Conservation (phyloP, 139 green algal species). For the Haematococcus lacustris region DNA sequence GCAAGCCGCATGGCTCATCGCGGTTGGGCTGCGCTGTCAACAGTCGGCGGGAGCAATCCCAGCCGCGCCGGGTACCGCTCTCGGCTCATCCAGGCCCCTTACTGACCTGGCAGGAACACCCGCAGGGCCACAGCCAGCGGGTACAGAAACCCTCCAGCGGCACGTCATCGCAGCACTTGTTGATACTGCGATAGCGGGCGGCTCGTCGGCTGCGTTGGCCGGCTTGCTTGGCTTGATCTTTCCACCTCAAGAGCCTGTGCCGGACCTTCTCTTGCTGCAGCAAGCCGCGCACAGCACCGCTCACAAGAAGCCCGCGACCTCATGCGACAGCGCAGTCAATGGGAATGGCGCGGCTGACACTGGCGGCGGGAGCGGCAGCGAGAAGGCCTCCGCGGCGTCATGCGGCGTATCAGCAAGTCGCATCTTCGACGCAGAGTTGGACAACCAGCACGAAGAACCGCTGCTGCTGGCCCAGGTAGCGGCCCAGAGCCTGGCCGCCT, state of each 20-base stretch:
- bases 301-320: neutral
- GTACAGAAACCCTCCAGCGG: too few relatives aligned
- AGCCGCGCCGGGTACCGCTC: too few relatives aligned
- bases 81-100: too few relatives aligned
- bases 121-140: too few relatives aligned
- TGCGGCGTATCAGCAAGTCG: conserved; percentile 15
- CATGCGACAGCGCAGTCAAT: neutral
- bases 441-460: conserved; percentile 81
- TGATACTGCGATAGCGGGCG: too few relatives aligned
- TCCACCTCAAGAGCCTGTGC: conserved; percentile 12
- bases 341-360: neutral
- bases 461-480: conserved; percentile 63
- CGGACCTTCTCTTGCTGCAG: conserved; percentile 4
- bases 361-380: conserved; percentile 5
- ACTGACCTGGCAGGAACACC: too few relatives aligned
- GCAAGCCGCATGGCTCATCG: too few relatives aligned
- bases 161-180: too few relatives aligned
- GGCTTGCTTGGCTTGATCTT: too few relatives aligned
- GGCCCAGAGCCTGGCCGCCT: conserved; percentile 4
- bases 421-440: conserved; percentile 78
- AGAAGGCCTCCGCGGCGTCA: neutral
- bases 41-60: too few relatives aligned
- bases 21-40: too few relatives aligned
- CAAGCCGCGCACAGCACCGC: neutral
- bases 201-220: too few relatives aligned